phyloP scores from a whole-genome alignment of 352 stramenopile genomes.

The Globisporangium splendens region DNA sequence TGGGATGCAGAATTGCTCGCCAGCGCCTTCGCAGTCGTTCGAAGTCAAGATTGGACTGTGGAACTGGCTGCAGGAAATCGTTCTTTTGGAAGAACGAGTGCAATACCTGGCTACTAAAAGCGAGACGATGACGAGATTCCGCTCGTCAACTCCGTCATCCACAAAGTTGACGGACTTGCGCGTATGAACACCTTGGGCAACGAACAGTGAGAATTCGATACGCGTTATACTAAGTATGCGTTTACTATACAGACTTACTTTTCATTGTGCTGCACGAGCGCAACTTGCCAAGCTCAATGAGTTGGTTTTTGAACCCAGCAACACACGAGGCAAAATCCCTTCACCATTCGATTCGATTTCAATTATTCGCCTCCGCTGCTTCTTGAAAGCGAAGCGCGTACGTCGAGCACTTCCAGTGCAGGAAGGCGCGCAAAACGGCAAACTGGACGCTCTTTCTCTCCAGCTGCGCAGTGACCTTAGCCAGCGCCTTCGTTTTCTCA shows the following conservation, averaged over 20 bases:
- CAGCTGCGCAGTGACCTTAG: slow-evolving; percentile 18
- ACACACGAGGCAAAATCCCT: too few species aligned
- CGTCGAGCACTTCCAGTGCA: slow-evolving; percentile 37
- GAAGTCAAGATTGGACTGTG: slow-evolving; percentile 96
- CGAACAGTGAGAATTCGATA: too few species aligned
- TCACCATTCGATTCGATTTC: not conserved
- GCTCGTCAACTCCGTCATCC: too few species aligned
- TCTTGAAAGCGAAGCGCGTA: slow-evolving; percentile 14
- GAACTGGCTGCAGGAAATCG: slow-evolving; percentile 70
- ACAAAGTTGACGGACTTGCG: too few species aligned
- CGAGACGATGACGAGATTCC: too few species aligned
- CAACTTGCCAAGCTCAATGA: too few species aligned
- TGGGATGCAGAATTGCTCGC: slow-evolving; percentile 96
- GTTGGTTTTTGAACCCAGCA: too few species aligned
- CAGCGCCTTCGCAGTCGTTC: slow-evolving; percentile 97
- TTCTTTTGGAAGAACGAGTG: slow-evolving; percentile 78
- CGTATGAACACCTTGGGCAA: too few species aligned
- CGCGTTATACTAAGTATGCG: too few species aligned
- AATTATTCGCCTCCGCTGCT: not conserved
- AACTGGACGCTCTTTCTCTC: slow-evolving; percentile 31
- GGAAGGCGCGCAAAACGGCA: slow-evolving; percentile 31
- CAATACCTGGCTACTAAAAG: slow-evolving; percentile 57
- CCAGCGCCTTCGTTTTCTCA: slow-evolving; percentile 21
- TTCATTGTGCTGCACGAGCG: too few species aligned
- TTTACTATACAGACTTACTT: too few species aligned